Evolutionary conservation across 352 stramenopile species (phyloP), one percentile per base, ranked within the genome.

Genomic region (Globisporangium okanoganense): DNA sequence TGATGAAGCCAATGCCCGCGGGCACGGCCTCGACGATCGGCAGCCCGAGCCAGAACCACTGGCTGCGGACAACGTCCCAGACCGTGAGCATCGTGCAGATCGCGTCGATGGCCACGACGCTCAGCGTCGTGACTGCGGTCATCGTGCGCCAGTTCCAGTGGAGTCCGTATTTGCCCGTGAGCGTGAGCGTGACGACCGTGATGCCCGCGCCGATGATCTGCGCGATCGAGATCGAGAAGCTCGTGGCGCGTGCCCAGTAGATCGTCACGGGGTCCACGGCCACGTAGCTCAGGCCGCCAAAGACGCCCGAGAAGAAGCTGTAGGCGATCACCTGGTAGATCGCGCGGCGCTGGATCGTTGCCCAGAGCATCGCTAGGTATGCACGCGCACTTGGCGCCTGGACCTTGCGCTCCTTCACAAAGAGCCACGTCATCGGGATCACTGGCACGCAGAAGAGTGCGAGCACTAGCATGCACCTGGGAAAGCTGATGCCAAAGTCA

Each of bases 11-110:
- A 43, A 84, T 63, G 20, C 66, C 74, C n/a, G n/a, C n/a, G n/a
- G n/a, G 40, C 75, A 59, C 8, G 79, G 80, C 20, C 43, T 78
- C 67, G 1, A 81, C 50, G 8, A 88, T 67, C 0, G 78, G 75
- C 12, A 76, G 69, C n/a, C 76, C 78, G 20, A 90, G 52, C 70
- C 76, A 90, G 63, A 90, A 86, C 64, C 67, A 87, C 54, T 84
- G 80, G 56, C 69, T 86, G 9, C 80, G 75, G 49, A 81, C 16
- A 12, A 88, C 68, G 56, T 85, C 62, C 69, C 70, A 90, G n/a
- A n/a, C n/a, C 51, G 71, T 71, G 47, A 81, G 36, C 45, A 78
- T 70, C 20, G 50, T 74, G 20, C 73, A 63, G 18, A 84, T 56
- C 0, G 67, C 61, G 41, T 87, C 77, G 20, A 86, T 25, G 24